These are phyloP conservation scores for Polygonum aviculare DNA, from an alignment of 148 eudicot species.

Conservation along the genomic window DNA sequence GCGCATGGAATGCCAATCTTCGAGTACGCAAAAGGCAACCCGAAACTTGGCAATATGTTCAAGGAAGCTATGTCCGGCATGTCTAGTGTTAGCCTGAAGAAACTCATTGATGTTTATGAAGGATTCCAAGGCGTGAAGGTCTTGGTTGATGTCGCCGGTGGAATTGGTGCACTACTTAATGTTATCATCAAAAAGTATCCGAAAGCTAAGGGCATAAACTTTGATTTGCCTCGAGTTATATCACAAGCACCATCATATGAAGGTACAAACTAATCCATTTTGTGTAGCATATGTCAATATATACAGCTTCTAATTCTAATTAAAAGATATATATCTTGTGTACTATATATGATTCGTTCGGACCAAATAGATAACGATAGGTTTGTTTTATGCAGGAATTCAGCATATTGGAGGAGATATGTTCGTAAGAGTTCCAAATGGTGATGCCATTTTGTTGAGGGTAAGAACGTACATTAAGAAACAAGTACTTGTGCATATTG, in stretches of 20 bases:
- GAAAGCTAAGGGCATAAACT: neutral
- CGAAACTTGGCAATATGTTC: slow-evolving; percentile 44
- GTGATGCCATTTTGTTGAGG: neutral
- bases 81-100: slow-evolving; percentile 20
- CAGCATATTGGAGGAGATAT: neutral
- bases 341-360: too few species aligned
- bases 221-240: neutral
- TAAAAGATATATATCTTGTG: too few species aligned
- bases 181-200: neutral
- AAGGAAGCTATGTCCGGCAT: slow-evolving; percentile 30
- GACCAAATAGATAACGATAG: too few species aligned
- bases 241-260: neutral
- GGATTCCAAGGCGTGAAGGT: neutral
- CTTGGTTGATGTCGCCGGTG: neutral
- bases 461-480: neutral
- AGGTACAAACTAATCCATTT: neutral
- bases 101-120: neutral
- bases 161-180: neutral
- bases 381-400: neutral
- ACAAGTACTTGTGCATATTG: neutral
- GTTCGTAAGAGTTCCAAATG: slow-evolving; percentile 14
- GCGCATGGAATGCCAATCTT: slow-evolving; percentile 64
- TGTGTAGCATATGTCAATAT: neutral
- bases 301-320: too few species aligned
- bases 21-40: slow-evolving; percentile 41